Base-by-base conservation (phyloP, 2,329 filamentous ascomycete genomes). In the Arachnopeziza araneosa region DNA sequence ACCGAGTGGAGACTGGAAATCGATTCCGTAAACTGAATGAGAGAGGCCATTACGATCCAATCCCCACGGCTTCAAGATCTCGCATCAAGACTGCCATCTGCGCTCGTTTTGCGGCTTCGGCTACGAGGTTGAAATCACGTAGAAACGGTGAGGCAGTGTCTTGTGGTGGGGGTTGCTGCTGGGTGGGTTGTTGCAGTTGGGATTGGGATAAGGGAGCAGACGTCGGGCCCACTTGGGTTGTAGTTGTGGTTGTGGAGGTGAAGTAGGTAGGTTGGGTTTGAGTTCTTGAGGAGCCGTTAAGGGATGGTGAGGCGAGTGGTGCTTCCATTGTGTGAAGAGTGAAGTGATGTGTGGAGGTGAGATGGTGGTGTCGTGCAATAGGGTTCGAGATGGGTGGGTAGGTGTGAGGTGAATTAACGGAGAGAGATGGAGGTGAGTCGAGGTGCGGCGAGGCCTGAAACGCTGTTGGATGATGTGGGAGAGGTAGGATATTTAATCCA, bases 101-200 rank as follows among this genome's bases (percentile, higher is more conserved):
- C 10, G 93, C 93, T 50, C 93, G 82, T 76, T 96, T 96, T 51
- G 92, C 93, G 1, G 93, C 93, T 78, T 98, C 93, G 44, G 93
- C 93, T 50, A 97, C 83, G 30, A 97, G 83, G 60, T 84, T 93
- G 70, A 93, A 90, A 74, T 96, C 88, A 69, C 87, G 85, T 62
- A 96, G 81, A 71, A 92, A 92, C 3, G 80, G 80, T 10, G 80
- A 78, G 5, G 77, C 79, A 69, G 83, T 85, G 61, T 81, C 77
- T 44, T 44, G 36, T 14, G 36, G 36, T 30, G 26, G 26, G 26
- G 26, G 26, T 30, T 30, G 26, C 17, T 44, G 36, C 6, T 44
- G 36, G 4, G 36, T 3, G 36, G 36, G 36, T 4, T 14, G 36
- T 14, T 14, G 36, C 6, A 19, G 36, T 7, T 44, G 36, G 36